Conservation (phyloP, 2,329 filamentous ascomycete genomes). For the Hansfordia pulvinata region DNA sequence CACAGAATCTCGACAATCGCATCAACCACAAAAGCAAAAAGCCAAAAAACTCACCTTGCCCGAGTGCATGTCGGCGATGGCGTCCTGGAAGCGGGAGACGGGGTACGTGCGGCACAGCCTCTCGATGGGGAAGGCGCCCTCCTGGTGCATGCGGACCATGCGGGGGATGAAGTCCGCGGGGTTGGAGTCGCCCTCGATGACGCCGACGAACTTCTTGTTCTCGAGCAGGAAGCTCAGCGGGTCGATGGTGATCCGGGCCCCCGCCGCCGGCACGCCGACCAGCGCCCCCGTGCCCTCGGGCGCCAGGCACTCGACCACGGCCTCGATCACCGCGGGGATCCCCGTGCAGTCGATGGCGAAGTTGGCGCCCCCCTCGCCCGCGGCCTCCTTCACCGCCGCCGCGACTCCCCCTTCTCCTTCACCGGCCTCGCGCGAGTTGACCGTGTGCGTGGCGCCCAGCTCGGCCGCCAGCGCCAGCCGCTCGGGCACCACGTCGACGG, state of each 20-base stretch:
- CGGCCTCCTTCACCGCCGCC: conserved; percentile 12
- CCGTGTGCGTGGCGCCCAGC: conserved; percentile 27
- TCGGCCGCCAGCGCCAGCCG: conserved; percentile 26
- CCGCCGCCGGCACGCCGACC: conserved; percentile 17
- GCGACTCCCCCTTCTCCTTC: no score
- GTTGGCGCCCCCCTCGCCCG: conserved; percentile 13
- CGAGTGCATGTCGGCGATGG: conserved; percentile 10
- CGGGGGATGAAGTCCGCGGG: conserved; percentile 16
- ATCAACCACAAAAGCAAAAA: no score
- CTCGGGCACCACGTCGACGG: conserved; percentile 26
- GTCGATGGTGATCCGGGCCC: conserved; percentile 12
- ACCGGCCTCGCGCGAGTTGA: conserved; percentile 17
- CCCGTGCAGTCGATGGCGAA: conserved; percentile 19
- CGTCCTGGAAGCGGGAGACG: conserved; percentile 9
- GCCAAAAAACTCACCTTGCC: conserved; percentile 13
- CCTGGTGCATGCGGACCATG: conserved; percentile 15
- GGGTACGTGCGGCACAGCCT: conserved; percentile 17
- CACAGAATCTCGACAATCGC: conserved; percentile 4
- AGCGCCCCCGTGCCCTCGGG: conserved; percentile 16
- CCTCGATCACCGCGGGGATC: conserved; percentile 12
- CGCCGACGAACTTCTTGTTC: conserved; percentile 16
- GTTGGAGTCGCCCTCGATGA: conserved; percentile 17
- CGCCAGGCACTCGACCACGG: conserved; percentile 14
- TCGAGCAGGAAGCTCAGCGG: conserved; percentile 10
- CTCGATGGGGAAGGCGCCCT: conserved; percentile 19